Conservation (phyloP, 73 alveolate genomes). For the Paramecium biaurelia region DNA sequence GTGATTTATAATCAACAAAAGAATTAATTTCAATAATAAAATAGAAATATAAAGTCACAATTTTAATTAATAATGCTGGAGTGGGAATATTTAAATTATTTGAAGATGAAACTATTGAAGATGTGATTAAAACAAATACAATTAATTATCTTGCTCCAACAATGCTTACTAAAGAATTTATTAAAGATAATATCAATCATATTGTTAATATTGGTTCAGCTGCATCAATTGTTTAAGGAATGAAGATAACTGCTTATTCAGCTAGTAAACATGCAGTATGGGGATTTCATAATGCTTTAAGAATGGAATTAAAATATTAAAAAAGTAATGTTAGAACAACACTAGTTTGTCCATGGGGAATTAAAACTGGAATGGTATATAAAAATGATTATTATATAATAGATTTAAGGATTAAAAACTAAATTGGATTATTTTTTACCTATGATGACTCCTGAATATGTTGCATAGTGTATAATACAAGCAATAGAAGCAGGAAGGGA, state of each 20-base stretch:
- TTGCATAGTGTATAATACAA: background rate
- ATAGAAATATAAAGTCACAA: background rate
- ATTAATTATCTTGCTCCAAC: background rate
- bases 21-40: background rate
- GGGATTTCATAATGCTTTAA: background rate
- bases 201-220: background rate
- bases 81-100: background rate
- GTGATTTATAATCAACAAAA: background rate
- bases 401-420: background rate
- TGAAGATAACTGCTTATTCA: slow-evolving; percentile 1
- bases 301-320: background rate
- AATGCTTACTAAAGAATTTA: background rate
- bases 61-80: background rate
- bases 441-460: background rate
- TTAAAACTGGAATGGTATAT: background rate
- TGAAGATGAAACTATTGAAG: background rate
- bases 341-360: background rate
- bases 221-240: slow-evolving; percentile 13
- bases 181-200: background rate
- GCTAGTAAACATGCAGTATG: background rate
- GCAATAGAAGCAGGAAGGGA: slow-evolving; percentile 18
- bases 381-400: background rate
- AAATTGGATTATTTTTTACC: background rate
- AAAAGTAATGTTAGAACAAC: background rate
- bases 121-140: background rate